phyloP scores from a whole-genome alignment of 75 land plant genomes.

The Ceratopteris richardii region DNA sequence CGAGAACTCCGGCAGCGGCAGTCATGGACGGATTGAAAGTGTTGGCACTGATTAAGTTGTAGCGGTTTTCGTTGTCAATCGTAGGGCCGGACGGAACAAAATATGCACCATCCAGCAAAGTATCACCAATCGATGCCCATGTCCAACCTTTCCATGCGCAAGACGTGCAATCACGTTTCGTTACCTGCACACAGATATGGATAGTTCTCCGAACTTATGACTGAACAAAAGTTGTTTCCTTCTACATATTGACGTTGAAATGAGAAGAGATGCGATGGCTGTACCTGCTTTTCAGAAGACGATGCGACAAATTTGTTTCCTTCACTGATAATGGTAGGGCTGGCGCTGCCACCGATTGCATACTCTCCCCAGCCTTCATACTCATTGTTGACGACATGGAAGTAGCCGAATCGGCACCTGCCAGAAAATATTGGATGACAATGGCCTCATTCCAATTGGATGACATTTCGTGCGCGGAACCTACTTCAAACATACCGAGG shows the following conservation, averaged over 20 bases:
- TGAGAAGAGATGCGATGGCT: no score
- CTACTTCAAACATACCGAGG: slow-evolving; percentile 38
- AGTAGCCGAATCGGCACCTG: slow-evolving; percentile 56
- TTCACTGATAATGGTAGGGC: slow-evolving; percentile 58
- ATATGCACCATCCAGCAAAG: slow-evolving; percentile 53
- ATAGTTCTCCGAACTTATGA: not conserved
- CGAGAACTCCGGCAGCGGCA: slow-evolving; percentile 40
- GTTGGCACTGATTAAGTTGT: slow-evolving; percentile 28
- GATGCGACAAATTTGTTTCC: slow-evolving; percentile 56
- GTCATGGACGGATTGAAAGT: no score
- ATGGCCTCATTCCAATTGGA: not conserved
- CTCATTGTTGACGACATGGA: slow-evolving; percentile 58
- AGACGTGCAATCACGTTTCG: slow-evolving; percentile 27
- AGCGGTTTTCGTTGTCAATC: slow-evolving; percentile 17
- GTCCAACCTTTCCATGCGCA: slow-evolving; percentile 51
- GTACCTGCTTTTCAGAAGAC: slow-evolving; percentile 20
- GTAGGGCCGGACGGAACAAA: slow-evolving; percentile 48
- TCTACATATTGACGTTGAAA: not conserved
- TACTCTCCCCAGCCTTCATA: slow-evolving; percentile 56
- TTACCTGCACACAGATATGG: slow-evolving; percentile 23
- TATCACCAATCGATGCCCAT: slow-evolving; percentile 47
- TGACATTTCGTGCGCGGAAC: not conserved
- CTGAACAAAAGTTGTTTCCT: not conserved
- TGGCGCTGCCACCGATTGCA: slow-evolving; percentile 60
- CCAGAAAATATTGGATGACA: not conserved